These are phyloP conservation scores for Boletus sensibilis DNA, from an alignment of 768 basidiomycete genomes.

Conservation along the genomic window DNA sequence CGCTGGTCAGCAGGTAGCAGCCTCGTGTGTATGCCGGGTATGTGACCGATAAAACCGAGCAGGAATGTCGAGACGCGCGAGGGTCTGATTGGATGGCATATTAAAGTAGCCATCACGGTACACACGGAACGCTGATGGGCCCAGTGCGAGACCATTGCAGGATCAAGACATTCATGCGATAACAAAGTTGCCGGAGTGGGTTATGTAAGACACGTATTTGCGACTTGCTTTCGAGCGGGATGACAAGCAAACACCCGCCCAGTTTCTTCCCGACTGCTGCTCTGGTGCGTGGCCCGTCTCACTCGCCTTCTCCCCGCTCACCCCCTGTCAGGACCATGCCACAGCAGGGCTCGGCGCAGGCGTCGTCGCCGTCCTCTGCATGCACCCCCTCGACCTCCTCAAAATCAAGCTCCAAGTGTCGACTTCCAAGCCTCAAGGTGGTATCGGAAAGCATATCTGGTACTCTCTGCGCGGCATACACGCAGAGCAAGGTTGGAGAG, in stretches of 20 bases:
- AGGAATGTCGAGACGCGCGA: too few species aligned
- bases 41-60: too few species aligned
- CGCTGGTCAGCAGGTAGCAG: neutral
- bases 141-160: too few species aligned
- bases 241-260: constrained; percentile 32
- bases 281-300: constrained; percentile 20
- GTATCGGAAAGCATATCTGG: constrained; percentile 75
- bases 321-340: constrained; percentile 80
- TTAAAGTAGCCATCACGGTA: neutral
- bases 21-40: neutral
- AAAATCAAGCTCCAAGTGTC: constrained; percentile 93
- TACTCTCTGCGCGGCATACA: constrained; percentile 70
- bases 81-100: too few species aligned
- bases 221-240: constrained; percentile 12
- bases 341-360: constrained; percentile 92
- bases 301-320: neutral
- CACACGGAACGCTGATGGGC: too few species aligned
- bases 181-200: neutral
- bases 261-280: constrained; percentile 45
- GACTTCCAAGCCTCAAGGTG: constrained; percentile 58
- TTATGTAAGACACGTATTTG: constrained; percentile 19
- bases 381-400: constrained; percentile 96
- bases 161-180: too few species aligned
- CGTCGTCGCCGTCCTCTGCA: constrained; percentile 86
- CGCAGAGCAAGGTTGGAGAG: constrained; percentile 71